Conservation (phyloP, 2,329 filamentous ascomycete genomes). For the Pyricularia pennisetigena region DNA sequence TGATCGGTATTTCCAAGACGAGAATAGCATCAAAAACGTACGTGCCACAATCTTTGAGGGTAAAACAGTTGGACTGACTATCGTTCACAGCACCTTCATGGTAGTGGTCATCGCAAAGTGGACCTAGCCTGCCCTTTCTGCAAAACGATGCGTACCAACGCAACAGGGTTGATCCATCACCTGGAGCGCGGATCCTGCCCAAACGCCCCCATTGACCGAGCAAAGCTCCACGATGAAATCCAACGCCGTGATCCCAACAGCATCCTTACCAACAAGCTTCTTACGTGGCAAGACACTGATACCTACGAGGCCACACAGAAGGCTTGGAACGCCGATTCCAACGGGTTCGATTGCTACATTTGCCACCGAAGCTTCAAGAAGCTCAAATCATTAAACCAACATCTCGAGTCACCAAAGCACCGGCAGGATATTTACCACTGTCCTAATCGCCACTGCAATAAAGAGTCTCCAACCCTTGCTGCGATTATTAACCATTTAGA, state of each 20-base stretch:
- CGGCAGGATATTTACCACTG: constrained; percentile 30
- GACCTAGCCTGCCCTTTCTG: constrained; percentile 47
- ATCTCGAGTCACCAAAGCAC: constrained; percentile 41
- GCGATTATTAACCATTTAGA: constrained; percentile 31
- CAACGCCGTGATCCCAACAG: constrained; percentile 34
- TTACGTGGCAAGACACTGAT: constrained; percentile 30
- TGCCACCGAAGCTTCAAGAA: constrained; percentile 34
- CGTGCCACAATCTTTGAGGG: not conserved
- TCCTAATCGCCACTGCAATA: constrained; percentile 21
- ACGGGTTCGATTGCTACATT: constrained; percentile 40
- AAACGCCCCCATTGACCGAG: constrained; percentile 33
- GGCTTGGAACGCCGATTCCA: constrained; percentile 31
- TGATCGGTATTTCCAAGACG: not conserved
- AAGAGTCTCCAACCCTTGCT: constrained; percentile 28
- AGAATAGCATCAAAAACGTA: not conserved
- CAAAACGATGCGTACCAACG: constrained; percentile 29
- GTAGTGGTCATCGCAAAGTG: constrained; percentile 33
- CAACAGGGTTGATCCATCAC: constrained; percentile 45
- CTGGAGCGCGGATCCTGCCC: constrained; percentile 46
- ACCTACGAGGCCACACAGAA: constrained; percentile 25
- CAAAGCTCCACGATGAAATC: constrained; percentile 34
- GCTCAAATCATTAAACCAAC: constrained; percentile 31
- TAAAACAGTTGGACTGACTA: not conserved
- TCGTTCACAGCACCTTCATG: constrained; percentile 40
- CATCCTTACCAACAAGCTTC: constrained; percentile 38